These are phyloP conservation scores for Nemophila menziesii DNA, from an alignment of 257 asterid genomes.

Conservation along the genomic window DNA sequence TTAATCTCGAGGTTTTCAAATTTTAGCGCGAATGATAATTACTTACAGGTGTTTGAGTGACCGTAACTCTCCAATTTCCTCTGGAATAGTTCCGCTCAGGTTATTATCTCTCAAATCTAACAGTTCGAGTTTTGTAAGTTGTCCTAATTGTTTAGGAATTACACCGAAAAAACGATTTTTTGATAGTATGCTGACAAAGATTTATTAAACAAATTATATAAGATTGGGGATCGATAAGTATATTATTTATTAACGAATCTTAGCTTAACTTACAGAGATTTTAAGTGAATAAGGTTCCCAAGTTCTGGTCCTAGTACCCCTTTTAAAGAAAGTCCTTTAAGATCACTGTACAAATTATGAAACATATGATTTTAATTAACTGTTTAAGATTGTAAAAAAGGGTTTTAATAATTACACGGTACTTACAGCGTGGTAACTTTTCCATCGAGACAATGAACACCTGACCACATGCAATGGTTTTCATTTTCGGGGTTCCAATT, in stretches of 20 bases:
- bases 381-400: slow-evolving; percentile 3
- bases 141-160: slow-evolving; percentile 60
- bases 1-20: neutral
- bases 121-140: slow-evolving; percentile 45
- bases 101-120: slow-evolving; percentile 69
- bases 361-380: neutral
- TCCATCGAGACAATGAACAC: slow-evolving; percentile 55
- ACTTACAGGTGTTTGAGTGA: slow-evolving; percentile 59
- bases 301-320: slow-evolving; percentile 70
- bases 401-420: no score
- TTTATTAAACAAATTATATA: neutral
- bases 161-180: slow-evolving; percentile 56
- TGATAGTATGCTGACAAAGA: slow-evolving; percentile 32
- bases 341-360: slow-evolving; percentile 40
- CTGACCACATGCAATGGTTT: slow-evolving; percentile 80
- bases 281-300: slow-evolving; percentile 56
- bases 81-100: slow-evolving; percentile 63
- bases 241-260: no score
- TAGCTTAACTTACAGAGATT: slow-evolving; percentile 80
- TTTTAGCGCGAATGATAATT: neutral
- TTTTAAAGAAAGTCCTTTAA: slow-evolving; percentile 44
- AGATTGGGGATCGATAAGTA: no score
- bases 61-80: slow-evolving; percentile 53
- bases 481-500: slow-evolving; percentile 57
- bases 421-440: slow-evolving; percentile 69